Conservation (phyloP, 371 early-diverging fungal genomes). For the Mucor plumbeus region DNA sequence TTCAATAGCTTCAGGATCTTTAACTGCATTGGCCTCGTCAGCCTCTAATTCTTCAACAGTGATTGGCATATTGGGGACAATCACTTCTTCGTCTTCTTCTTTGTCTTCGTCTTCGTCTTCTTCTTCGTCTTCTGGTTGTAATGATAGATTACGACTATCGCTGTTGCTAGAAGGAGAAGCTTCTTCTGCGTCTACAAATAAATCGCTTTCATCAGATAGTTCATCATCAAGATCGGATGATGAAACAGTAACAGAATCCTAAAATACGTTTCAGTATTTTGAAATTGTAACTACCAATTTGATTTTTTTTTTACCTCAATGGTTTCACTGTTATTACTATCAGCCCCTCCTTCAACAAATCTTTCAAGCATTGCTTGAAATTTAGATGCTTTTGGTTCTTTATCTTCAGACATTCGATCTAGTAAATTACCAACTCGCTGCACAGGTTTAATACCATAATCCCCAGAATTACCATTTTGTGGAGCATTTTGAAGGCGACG, state of each 20-base stretch:
- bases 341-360: conserved; percentile 14
- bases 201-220: conserved; percentile 23
- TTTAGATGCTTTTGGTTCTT: conserved; percentile 1
- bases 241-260: conserved; percentile 15
- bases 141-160: not conserved
- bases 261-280: not conserved
- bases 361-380: conserved; percentile 14
- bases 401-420: not conserved
- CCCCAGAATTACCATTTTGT: conserved; percentile 10
- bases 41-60: conserved; percentile 17
- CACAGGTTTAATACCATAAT: conserved; percentile 4
- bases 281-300: not conserved
- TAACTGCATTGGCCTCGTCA: conserved; percentile 20
- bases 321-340: not conserved
- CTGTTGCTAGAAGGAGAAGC: not conserved
- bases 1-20: conserved; percentile 39
- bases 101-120: conserved; percentile 19
- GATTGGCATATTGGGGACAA: conserved; percentile 8
- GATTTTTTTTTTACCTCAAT: not conserved
- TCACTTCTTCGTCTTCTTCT: not conserved
- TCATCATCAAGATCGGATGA: conserved; percentile 13
- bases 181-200: conserved; percentile 30
- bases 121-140: conserved; percentile 11
- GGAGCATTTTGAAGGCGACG: conserved; percentile 46
- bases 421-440: not conserved